Evolutionary conservation across 768 basidiomycete genomes (phyloP), one percentile per base, ranked within the genome.

Genomic region (Punctularia strigosozonata): DNA sequence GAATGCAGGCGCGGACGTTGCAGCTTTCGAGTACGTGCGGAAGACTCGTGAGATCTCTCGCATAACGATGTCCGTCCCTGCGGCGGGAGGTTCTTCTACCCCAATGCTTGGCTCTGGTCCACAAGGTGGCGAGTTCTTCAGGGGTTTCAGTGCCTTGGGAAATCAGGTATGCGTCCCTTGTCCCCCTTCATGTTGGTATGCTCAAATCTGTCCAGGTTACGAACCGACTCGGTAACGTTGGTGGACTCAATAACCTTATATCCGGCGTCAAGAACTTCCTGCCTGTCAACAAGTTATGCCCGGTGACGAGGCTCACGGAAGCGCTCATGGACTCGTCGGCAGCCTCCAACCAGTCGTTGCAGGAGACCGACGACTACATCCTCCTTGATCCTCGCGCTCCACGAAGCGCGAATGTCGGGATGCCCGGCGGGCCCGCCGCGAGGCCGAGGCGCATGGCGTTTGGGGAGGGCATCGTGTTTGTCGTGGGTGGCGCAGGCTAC

Each of bases 201-300:
- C 26, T 15, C 26, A 15, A 28, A 10, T 19, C 3, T 22, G n/a
- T 24, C 12, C 17, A 95, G 91, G 74, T 98, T 33, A 92, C 90
- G 1, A 89, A 91, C 53, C 75, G 88, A 34, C 64, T 98, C n/a
- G n/a, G n/a, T 39, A 87, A 92, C 60, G 94, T 95, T 53, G 87
- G 91, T 25, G 90, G 90, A n/a, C 69, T 98, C 23, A 92, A 98
- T 56, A 94, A 94, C 56, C 68, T 99, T 13, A 87, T 99, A 45
- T 92, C 91, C 0, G 94, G 92, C 26, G 95, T 99, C 50, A 95
- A 94, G 58, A 97, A 95, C 61, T 91, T 99, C 68, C 62, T 99
- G 14, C 95, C 95, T 1, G 82, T 88, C 2, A 88, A 90, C 55
- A 94, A 99, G 60, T 73, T 95, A 26, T 72, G 95, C 36, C 82